Evolutionary conservation across 495 filamentous ascomycete genomes (phyloP).

Genomic region (Zalerion maritima): DNA sequence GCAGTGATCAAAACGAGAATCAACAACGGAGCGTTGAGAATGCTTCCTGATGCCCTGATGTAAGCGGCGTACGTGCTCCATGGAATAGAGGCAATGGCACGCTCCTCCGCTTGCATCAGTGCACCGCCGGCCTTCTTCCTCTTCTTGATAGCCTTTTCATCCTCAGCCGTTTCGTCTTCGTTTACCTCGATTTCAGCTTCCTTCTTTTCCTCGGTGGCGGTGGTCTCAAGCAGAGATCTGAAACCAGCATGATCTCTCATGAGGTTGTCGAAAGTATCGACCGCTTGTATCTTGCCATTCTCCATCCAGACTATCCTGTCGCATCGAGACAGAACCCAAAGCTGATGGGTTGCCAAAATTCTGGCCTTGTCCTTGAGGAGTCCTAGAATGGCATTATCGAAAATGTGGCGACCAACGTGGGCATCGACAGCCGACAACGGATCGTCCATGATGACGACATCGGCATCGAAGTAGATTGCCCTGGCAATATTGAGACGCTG

Average conservation of each 20-base stretch:
- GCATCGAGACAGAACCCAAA: slow-evolving; percentile 80
- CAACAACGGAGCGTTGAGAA: slow-evolving; percentile 53
- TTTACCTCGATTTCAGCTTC: slow-evolving; percentile 25
- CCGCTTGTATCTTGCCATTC: slow-evolving; percentile 60
- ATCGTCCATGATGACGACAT: slow-evolving; percentile 75
- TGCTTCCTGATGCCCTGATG: slow-evolving; percentile 59
- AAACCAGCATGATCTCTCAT: slow-evolving; percentile 64
- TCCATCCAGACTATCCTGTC: slow-evolving; percentile 89
- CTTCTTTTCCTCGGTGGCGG: slow-evolving; percentile 55
- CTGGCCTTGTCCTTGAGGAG: slow-evolving; percentile 78
- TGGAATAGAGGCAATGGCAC: slow-evolving; percentile 63
- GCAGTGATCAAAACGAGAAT: slow-evolving; percentile 50
- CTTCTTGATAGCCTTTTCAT: slow-evolving; percentile 36
- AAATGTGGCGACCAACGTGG: slow-evolving; percentile 84
- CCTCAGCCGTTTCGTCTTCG: slow-evolving; percentile 19
- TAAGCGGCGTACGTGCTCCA: slow-evolving; percentile 77
- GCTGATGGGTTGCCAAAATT: slow-evolving; percentile 86
- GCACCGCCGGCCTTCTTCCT: slow-evolving; percentile 45
- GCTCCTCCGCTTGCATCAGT: slow-evolving; percentile 87
- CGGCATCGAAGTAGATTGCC: slow-evolving; percentile 72
- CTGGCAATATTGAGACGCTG: slow-evolving; percentile 72
- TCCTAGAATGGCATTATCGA: slow-evolving; percentile 87
- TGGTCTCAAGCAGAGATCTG: slow-evolving; percentile 67
- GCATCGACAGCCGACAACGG: slow-evolving; percentile 73
- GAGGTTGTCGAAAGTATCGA: slow-evolving; percentile 79